Evolutionary conservation across 441 rosid genomes (phyloP).

Genomic region (Eutrema salsugineum): DNA sequence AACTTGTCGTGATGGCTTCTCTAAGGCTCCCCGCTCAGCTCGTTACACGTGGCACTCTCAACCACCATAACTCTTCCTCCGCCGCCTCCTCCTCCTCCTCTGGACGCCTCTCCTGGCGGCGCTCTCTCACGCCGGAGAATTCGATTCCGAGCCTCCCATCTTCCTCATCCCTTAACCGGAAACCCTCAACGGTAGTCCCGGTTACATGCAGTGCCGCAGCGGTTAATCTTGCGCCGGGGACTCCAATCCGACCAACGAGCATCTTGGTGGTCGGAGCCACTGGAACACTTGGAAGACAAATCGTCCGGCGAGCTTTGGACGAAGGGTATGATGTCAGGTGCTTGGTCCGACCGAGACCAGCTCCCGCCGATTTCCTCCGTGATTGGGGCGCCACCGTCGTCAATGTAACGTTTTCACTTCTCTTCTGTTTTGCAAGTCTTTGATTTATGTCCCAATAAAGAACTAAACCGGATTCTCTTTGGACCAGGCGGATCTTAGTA

Average conservation of each 20-base stretch:
- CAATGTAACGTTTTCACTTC: constrained; percentile 43
- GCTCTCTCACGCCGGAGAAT: constrained; percentile 1
- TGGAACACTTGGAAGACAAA: constrained; percentile 85
- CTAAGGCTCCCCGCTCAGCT: constrained; percentile 56
- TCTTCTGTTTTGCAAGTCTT: neutral
- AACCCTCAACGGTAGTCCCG: neutral
- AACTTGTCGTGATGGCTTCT: constrained; percentile 44
- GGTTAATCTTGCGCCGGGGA: constrained; percentile 71
- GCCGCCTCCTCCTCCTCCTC: constrained; percentile 34
- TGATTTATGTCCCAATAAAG: neutral
- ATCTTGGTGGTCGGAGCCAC: constrained; percentile 86
- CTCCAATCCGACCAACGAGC: constrained; percentile 72
- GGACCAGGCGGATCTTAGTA: constrained; percentile 89
- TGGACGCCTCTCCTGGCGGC: constrained; percentile 34
- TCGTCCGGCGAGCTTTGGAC: constrained; percentile 83
- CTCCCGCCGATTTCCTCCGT: constrained; percentile 89
- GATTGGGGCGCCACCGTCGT: constrained; percentile 99
- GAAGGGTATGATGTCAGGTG: constrained; percentile 95
- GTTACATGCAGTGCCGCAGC: constrained; percentile 53
- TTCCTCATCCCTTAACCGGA: constrained; percentile 19
- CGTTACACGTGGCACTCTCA: constrained; percentile 39
- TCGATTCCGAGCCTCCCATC: constrained; percentile 10
- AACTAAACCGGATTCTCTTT: constrained; percentile 2
- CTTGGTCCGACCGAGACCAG: constrained; percentile 86
- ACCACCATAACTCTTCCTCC: constrained; percentile 16